A percentile compares a stretch with the other conserved stretches of the same genome.
Conservation (phyloP, 139 green algal species). For the Coccomyxa sp. region DNA sequence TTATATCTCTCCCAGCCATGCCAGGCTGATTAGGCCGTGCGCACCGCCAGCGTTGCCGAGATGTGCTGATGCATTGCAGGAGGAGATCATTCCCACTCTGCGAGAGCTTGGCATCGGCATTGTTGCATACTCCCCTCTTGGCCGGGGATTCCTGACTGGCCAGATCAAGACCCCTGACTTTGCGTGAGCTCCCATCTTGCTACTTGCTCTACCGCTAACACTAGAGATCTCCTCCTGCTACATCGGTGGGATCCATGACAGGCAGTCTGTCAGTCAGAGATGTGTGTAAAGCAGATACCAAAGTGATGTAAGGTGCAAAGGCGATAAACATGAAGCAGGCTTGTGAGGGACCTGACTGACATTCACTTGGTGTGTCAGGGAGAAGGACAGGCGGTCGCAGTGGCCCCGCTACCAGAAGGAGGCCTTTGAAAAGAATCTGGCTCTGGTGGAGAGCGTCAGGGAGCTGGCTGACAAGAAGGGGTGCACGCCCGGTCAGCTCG, state of each 20-base stretch:
- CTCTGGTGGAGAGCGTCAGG: constrained; percentile 52
- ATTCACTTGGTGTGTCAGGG: not conserved
- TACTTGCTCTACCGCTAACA: too few relatives aligned
- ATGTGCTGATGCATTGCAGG: too few relatives aligned
- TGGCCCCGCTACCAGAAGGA: constrained; percentile 19
- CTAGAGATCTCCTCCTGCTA: too few relatives aligned
- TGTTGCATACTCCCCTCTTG: constrained; percentile 58
- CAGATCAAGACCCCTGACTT: constrained; percentile 24
- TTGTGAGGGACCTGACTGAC: not conserved
- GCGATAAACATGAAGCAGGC: not conserved
- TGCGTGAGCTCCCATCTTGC: too few relatives aligned
- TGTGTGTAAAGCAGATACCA: too few relatives aligned
- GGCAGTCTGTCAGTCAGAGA: too few relatives aligned
- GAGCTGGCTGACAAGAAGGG: constrained; percentile 53
- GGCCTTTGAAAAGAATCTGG: constrained; percentile 44
- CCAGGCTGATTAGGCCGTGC: too few relatives aligned
- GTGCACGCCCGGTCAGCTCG: constrained; percentile 61
- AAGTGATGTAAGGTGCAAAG: too few relatives aligned
- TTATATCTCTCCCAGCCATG: too few relatives aligned
- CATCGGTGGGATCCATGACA: too few relatives aligned
- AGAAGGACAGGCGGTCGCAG: not conserved
- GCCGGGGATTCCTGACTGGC: constrained; percentile 49
- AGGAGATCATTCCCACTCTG: constrained; percentile 49
- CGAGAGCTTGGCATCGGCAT: constrained; percentile 69
- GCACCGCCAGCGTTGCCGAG: too few relatives aligned